phyloP scores from a whole-genome alignment of 202 grass and related monocot genomes.

The Zizania palustris region DNA sequence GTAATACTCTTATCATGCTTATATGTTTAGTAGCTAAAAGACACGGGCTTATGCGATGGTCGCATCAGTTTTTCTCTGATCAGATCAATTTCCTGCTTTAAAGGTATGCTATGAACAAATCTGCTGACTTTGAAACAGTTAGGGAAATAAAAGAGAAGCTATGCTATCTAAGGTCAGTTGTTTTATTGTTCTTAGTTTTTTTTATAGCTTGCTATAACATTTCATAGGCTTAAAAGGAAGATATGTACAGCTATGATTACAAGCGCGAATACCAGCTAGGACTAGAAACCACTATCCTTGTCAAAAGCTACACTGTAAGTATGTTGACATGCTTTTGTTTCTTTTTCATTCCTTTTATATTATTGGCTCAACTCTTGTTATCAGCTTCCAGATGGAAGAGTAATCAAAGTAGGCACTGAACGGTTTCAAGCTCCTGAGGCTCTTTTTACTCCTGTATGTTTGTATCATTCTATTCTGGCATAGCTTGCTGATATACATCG shows the following conservation, averaged over 20 bases:
- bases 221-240: constrained; percentile 29
- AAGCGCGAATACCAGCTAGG: constrained; percentile 96
- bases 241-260: constrained; percentile 78
- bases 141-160: constrained; percentile 95
- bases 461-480: constrained; percentile 34
- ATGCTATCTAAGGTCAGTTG: constrained; percentile 83
- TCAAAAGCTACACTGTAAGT: constrained; percentile 96
- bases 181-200: constrained; percentile 28
- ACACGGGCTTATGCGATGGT: constrained; percentile 12
- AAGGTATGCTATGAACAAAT: constrained; percentile 97
- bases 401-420: constrained; percentile 98
- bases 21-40: constrained; percentile 35
- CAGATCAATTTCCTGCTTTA: constrained; percentile 18
- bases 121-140: constrained; percentile 93
- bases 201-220: constrained; percentile 18
- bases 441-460: constrained; percentile 88
- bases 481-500: constrained; percentile 21
- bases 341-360: constrained; percentile 8
- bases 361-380: constrained; percentile 51
- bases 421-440: constrained; percentile 95
- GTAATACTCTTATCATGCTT: constrained; percentile 53
- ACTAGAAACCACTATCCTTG: constrained; percentile 97
- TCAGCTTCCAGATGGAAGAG: constrained; percentile 98
- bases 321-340: constrained; percentile 25
- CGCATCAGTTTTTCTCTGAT: constrained; percentile 36